These are phyloP conservation scores for Blastobotrys petasosporus DNA, from an alignment of 1,139 yeast species.

Conservation along the genomic window DNA sequence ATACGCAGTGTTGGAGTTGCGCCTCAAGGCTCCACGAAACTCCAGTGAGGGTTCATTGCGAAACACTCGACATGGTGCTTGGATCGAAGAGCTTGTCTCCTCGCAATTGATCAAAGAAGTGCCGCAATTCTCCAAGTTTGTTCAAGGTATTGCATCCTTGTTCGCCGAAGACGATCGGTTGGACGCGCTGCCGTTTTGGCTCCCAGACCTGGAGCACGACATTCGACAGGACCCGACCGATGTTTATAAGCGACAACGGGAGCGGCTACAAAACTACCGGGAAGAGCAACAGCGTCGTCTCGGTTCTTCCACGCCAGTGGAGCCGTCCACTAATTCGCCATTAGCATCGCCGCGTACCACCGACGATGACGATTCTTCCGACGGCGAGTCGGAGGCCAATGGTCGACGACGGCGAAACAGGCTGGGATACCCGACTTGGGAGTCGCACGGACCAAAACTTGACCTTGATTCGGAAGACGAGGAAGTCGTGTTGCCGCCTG, in stretches of 20 bases:
- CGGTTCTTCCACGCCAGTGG: constrained; percentile 17
- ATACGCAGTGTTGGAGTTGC: constrained; percentile 85
- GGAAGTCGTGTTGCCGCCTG: constrained; percentile 80
- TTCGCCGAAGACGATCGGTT: constrained; percentile 86
- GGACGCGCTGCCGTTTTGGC: constrained; percentile 91
- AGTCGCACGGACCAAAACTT: constrained; percentile 25
- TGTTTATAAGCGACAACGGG: constrained; percentile 54
- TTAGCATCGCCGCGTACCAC: constrained; percentile 11
- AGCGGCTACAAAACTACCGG: constrained; percentile 17
- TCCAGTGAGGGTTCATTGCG: not conserved
- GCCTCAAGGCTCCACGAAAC: constrained; percentile 37
- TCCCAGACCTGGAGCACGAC: constrained; percentile 81
- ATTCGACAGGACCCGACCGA: constrained; percentile 70
- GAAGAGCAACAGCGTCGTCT: constrained; percentile 10
- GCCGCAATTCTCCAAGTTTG: constrained; percentile 82
- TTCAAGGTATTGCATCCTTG: constrained; percentile 84
- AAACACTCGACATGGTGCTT: constrained; percentile 42
- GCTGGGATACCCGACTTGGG: constrained; percentile 19
- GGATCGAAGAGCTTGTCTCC: constrained; percentile 84
- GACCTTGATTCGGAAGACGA: constrained; percentile 85
- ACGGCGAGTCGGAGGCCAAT: constrained; percentile 9
- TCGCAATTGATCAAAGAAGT: constrained; percentile 84
- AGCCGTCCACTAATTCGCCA: not conserved
- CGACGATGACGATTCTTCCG: constrained; percentile 29
- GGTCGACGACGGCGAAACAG: constrained; percentile 3